Conservation (phyloP, 495 filamentous ascomycete genomes). For the Aspergillus coremiiformis region DNA sequence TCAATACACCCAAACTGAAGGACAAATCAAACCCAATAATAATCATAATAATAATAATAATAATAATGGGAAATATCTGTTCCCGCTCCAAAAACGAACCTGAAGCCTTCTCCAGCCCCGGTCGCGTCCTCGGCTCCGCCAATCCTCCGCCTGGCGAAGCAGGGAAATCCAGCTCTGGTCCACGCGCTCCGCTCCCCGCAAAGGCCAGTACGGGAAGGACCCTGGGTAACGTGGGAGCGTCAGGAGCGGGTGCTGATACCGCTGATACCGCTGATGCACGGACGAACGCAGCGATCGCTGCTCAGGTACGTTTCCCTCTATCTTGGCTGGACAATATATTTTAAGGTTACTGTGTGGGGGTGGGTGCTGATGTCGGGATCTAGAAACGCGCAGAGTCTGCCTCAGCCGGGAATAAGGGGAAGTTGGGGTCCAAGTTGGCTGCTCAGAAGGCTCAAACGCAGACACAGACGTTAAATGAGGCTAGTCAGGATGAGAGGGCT, state of each 20-base stretch:
- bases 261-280: constrained; percentile 31
- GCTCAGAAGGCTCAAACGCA: constrained; percentile 61
- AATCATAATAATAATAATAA: constrained; percentile 9
- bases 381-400: constrained; percentile 37
- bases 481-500: constrained; percentile 48
- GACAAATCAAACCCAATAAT: neutral
- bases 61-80: constrained; percentile 76
- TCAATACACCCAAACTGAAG: neutral
- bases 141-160: constrained; percentile 28
- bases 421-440: constrained; percentile 53
- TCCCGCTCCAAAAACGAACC: constrained; percentile 53
- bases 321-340: too few relatives aligned
- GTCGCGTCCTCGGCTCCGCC: constrained; percentile 47
- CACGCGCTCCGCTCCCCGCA: constrained; percentile 33
- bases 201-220: constrained; percentile 49
- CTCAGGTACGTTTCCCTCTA: constrained; percentile 45
- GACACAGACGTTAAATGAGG: constrained; percentile 48
- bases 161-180: constrained; percentile 12
- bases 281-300: constrained; percentile 56
- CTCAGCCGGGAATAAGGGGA: constrained; percentile 35
- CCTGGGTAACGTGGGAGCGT: constrained; percentile 34
- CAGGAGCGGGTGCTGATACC: constrained; percentile 43
- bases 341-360: neutral
- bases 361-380: neutral
- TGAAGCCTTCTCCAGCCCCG: constrained; percentile 52